Percentiles rank a stretch among this genome's conserved stretches.
Evolutionary conservation across 257 asterid species (phyloP).

Genomic region (Hygrophila difformis): DNA sequence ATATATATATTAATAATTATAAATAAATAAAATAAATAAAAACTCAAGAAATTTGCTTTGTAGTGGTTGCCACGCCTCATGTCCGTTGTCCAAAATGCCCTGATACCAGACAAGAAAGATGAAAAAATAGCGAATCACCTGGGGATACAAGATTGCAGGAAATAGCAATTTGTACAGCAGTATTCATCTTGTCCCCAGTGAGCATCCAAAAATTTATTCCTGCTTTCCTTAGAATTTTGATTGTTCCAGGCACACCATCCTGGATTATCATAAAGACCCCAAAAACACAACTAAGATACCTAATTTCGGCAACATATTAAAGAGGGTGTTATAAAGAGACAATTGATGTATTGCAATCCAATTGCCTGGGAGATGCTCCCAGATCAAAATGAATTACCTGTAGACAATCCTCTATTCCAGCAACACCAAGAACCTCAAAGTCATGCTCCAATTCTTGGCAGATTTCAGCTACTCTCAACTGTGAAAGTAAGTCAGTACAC

Average conservation of each 20-base stretch:
- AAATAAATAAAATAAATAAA: too few relatives aligned
- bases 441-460: slow-evolving; percentile 87
- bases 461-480: slow-evolving; percentile 99
- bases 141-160: slow-evolving; percentile 97
- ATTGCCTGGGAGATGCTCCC: slow-evolving; percentile 16
- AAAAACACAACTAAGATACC: slow-evolving; percentile 16
- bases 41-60: too few relatives aligned
- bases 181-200: slow-evolving; percentile 94
- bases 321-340: slow-evolving; percentile 8
- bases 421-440: slow-evolving; percentile 89
- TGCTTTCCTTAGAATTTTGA: slow-evolving; percentile 78
- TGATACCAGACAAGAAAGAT: slow-evolving; percentile 3
- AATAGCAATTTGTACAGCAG: slow-evolving; percentile 95
- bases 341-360: slow-evolving; percentile 5
- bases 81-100: too few relatives aligned
- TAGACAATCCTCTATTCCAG: slow-evolving; percentile 95
- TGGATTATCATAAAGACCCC: slow-evolving; percentile 24
- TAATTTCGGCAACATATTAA: slow-evolving; percentile 13
- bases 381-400: slow-evolving; percentile 49
- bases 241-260: slow-evolving; percentile 99
- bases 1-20: too few relatives aligned
- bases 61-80: too few relatives aligned
- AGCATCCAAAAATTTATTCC: slow-evolving; percentile 99
- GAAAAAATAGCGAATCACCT: slow-evolving; percentile 34
- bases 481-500: slow-evolving; percentile 13